phyloP scores from a whole-genome alignment of 805 yeast genomes.

The Wickerhamomyces strasburgensis region DNA sequence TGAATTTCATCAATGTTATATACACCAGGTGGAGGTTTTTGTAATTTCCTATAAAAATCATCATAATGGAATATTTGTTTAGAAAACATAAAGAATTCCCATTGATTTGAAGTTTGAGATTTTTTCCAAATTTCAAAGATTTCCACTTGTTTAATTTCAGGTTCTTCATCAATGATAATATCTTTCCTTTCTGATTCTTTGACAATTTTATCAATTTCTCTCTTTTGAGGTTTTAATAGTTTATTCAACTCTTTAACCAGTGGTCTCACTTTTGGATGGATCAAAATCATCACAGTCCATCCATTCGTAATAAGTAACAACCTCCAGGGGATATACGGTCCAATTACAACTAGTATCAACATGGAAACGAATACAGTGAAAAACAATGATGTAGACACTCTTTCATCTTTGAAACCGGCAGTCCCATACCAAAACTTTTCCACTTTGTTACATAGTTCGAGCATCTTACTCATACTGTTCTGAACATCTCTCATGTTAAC shows the following conservation, averaged over 20 bases:
- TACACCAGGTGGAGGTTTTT: conserved; percentile 64
- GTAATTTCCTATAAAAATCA: conserved; percentile 40
- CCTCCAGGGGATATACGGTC: conserved; percentile 61
- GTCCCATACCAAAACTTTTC: conserved; percentile 56
- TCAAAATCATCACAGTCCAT: conserved; percentile 48
- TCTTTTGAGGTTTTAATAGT: conserved; percentile 24
- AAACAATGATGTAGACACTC: conserved; percentile 56
- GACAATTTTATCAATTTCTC: conserved; percentile 28
- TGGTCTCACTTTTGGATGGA: conserved; percentile 54
- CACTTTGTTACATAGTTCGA: conserved; percentile 43
- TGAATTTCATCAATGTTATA: conserved; percentile 45
- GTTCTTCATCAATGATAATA: conserved; percentile 66
- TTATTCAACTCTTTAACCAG: conserved; percentile 21
- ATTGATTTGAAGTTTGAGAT: conserved; percentile 53
- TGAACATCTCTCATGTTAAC: conserved; percentile 73
- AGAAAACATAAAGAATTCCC: conserved; percentile 60
- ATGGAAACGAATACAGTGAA: conserved; percentile 36
- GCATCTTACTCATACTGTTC: conserved; percentile 50
- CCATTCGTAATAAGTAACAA: conserved; percentile 47
- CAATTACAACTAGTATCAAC: conserved; percentile 36
- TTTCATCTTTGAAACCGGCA: conserved; percentile 69
- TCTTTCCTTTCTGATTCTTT: conserved; percentile 38
- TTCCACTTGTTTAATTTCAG: conserved; percentile 61
- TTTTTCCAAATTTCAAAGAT: conserved; percentile 70
- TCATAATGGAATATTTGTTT: conserved; percentile 46